Conservation (phyloP, 2,329 filamentous ascomycete species). For the Fusarium agapanthi region DNA sequence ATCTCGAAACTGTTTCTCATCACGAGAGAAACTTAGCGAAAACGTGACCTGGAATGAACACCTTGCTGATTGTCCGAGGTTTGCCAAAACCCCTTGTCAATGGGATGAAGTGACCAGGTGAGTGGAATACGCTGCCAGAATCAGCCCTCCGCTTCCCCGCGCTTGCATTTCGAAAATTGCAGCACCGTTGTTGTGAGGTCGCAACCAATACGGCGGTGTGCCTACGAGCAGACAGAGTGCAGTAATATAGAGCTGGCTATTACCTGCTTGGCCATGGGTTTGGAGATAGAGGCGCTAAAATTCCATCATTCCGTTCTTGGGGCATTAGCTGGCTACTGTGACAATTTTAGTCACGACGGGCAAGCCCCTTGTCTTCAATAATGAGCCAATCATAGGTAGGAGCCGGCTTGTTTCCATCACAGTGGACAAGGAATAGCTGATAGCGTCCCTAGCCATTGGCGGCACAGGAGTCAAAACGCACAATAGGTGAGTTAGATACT, state of each 20-base stretch:
- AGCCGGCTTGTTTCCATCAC: constrained; percentile 30
- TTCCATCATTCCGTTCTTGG: constrained; percentile 25
- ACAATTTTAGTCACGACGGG: constrained; percentile 35
- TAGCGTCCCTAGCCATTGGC: constrained; percentile 3
- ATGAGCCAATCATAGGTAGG: constrained; percentile 29
- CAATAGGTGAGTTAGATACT: constrained; percentile 16
- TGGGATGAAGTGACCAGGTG: background rate
- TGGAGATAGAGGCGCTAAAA: constrained; percentile 31
- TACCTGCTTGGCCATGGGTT: constrained; percentile 19
- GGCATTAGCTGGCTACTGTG: constrained; percentile 30
- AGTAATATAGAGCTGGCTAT: constrained; percentile 28
- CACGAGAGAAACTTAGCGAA: background rate
- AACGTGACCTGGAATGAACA: background rate
- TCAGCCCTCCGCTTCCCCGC: constrained; percentile 30
- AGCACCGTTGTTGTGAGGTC: constrained; percentile 17
- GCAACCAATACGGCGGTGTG: constrained; percentile 38
- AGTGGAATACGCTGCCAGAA: constrained; percentile 17
- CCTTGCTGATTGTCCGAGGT: background rate
- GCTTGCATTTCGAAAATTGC: constrained; percentile 7
- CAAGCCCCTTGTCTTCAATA: constrained; percentile 16
- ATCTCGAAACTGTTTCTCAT: background rate
- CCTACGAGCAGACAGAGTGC: constrained; percentile 23
- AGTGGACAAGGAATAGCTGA: constrained; percentile 18
- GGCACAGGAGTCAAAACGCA: constrained; percentile 21
- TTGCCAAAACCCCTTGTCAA: constrained; percentile 1